Conservation (phyloP, 2,329 filamentous ascomycete genomes). For the Fusarium nygamai region DNA sequence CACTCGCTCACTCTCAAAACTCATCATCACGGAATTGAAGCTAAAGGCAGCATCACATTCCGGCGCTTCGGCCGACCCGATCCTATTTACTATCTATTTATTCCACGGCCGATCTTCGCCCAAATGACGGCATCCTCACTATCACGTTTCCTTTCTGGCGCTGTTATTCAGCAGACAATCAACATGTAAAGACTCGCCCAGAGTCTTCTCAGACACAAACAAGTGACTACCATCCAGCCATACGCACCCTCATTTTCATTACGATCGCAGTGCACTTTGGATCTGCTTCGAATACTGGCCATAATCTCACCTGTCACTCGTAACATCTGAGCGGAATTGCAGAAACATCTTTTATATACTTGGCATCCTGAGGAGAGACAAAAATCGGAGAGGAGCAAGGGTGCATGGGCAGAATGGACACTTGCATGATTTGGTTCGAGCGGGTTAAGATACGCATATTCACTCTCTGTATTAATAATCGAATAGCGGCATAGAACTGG, state of each 20-base stretch:
- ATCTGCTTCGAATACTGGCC: background rate
- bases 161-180: slow-evolving; percentile 5
- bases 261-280: background rate
- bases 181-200: slow-evolving; percentile 16
- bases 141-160: slow-evolving; percentile 16
- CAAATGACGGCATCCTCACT: slow-evolving; percentile 1
- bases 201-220: background rate
- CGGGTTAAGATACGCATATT: slow-evolving; percentile 19
- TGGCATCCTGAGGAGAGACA: slow-evolving; percentile 12
- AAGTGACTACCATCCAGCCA: background rate
- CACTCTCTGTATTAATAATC: slow-evolving; percentile 31
- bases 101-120: background rate
- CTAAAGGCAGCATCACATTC: background rate
- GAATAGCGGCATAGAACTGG: slow-evolving; percentile 27
- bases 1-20: background rate
- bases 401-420: background rate
- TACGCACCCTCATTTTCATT: background rate
- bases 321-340: slow-evolving; percentile 12
- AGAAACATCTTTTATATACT: slow-evolving; percentile 6
- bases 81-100: slow-evolving; percentile 3
- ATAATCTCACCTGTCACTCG: background rate
- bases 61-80: slow-evolving; percentile 8
- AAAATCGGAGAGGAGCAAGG: slow-evolving; percentile 1
- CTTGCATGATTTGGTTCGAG: slow-evolving; percentile 22
- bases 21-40: background rate